phyloP scores from a whole-genome alignment of 257 asterid species.

The Solanum verrucosum region DNA sequence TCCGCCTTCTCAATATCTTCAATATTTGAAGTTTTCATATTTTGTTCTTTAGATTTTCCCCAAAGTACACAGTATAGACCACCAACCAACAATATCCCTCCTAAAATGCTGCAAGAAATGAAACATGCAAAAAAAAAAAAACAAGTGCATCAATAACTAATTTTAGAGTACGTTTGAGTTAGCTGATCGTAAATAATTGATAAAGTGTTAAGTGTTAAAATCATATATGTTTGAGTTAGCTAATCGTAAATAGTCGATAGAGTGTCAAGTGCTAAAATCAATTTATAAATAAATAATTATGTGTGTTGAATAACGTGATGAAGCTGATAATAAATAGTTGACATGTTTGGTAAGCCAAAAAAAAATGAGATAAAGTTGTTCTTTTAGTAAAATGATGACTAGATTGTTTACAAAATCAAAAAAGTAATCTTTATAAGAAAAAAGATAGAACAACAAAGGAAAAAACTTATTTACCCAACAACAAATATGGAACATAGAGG shows the following conservation, averaged over 20 bases:
- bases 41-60: conserved; percentile 73
- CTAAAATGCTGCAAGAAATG: conserved; percentile 42
- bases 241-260: neutral
- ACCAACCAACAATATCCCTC: conserved; percentile 60
- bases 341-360: neutral
- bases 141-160: neutral
- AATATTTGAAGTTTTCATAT: conserved; percentile 8
- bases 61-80: conserved; percentile 74
- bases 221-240: neutral
- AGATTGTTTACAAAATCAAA: neutral
- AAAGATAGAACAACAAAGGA: neutral
- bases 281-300: neutral
- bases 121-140: too few species aligned
- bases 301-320: neutral
- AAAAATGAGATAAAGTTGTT: neutral
- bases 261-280: neutral
- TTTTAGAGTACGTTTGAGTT: neutral
- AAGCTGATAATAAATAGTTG: neutral
- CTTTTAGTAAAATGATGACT: neutral
- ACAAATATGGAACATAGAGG: neutral
- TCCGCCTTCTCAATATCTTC: conserved; percentile 32
- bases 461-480: too few species aligned
- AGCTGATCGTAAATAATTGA: neutral
- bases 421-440: neutral
- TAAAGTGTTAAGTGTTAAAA: neutral